Percentiles rank a stretch among this genome's conserved stretches.
These are phyloP conservation scores for Tolypocladium paradoxum DNA, from an alignment of 2,329 filamentous ascomycete genomes.

Conservation along the genomic window DNA sequence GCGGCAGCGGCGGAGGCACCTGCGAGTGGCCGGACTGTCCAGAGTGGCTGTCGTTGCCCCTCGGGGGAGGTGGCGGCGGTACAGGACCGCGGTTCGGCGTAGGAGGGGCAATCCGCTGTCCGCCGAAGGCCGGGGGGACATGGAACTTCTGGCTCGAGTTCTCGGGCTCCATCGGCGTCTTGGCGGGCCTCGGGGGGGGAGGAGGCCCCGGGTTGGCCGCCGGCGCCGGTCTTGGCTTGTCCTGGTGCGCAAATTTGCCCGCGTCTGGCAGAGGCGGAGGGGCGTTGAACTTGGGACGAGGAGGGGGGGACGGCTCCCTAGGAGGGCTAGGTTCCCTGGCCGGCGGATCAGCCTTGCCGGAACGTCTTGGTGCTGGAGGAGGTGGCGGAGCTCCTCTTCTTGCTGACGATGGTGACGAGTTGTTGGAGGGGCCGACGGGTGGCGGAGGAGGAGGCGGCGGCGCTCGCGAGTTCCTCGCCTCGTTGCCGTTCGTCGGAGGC, in stretches of 20 bases:
- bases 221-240: conserved; percentile 16
- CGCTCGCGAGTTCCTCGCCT: conserved; percentile 18
- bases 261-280: conserved; percentile 85
- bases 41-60: conserved; percentile 18
- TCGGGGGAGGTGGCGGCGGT: conserved; percentile 58
- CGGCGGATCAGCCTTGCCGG: conserved; percentile 46
- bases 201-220: conserved; percentile 19
- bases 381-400: conserved; percentile 18
- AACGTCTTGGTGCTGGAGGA: conserved; percentile 44
- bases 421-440: conserved; percentile 5
- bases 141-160: conserved; percentile 49
- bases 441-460: conserved; percentile 24
- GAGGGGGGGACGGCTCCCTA: conserved; percentile 48
- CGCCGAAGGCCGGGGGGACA: conserved; percentile 71
- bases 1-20: conserved; percentile 33
- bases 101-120: conserved; percentile 62
- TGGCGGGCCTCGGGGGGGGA: conserved; percentile 42
- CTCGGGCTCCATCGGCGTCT: conserved; percentile 56
- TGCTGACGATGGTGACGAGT: conserved; percentile 3
- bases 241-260: conserved; percentile 66
- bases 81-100: conserved; percentile 61
- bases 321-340: conserved; percentile 60
- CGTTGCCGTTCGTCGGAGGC: conserved; percentile 20
- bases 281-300: conserved; percentile 64
- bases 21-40: conserved; percentile 13